These are phyloP conservation scores for Litchi chinensis DNA, from an alignment of 345 rosid genomes.

Conservation along the genomic window DNA sequence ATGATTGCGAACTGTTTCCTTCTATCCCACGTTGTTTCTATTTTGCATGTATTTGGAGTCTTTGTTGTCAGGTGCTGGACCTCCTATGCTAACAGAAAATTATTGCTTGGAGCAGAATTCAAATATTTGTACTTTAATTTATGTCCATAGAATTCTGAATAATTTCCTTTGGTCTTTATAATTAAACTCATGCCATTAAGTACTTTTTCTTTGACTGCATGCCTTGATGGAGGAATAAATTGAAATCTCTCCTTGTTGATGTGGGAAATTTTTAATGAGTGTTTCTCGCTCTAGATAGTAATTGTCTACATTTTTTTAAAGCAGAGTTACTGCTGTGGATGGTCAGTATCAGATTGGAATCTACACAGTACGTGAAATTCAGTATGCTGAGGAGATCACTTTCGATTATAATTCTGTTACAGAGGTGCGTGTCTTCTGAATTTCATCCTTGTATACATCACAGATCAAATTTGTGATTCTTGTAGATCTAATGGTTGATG, in stretches of 20 bases:
- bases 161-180: neutral
- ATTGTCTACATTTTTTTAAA: conserved; percentile 22
- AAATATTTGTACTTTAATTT: neutral
- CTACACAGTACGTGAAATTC: conserved; percentile 78
- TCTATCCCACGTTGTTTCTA: neutral
- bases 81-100: neutral
- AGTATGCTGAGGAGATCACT: conserved; percentile 91
- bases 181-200: neutral
- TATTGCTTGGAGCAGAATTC: neutral
- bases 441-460: conserved; percentile 7
- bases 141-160: neutral
- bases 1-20: neutral
- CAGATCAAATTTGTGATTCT: neutral
- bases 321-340: conserved; percentile 97
- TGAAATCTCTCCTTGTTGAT: neutral
- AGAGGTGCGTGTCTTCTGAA: conserved; percentile 59
- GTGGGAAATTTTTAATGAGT: neutral
- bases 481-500: conserved; percentile 23
- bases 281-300: neutral
- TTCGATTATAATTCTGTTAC: conserved; percentile 99
- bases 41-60: neutral
- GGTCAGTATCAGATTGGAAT: conserved; percentile 99
- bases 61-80: neutral
- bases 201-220: neutral
- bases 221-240: neutral